Evolutionary conservation across 2,329 filamentous ascomycete species (phyloP).

Genomic region (Colletotrichum spaethianum): DNA sequence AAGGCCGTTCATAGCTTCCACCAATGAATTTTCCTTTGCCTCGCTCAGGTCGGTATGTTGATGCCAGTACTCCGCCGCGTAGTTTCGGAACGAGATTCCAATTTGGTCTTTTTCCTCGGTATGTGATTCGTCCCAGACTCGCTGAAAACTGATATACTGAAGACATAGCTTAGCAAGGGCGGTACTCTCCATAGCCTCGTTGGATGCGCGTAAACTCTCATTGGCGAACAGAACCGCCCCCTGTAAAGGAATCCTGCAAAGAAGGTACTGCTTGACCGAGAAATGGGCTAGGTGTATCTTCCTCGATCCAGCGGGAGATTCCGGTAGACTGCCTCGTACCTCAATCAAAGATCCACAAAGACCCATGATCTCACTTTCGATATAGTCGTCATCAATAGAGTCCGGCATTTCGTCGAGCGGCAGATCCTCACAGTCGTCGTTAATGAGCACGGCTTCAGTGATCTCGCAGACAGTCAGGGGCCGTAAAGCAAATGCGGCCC

Average conservation of each 20-base stretch:
- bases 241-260: slow-evolving; percentile 26
- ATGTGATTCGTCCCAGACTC: background rate
- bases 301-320: rapidly evolving
- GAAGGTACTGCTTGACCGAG: slow-evolving; percentile 43
- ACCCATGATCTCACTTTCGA: slow-evolving; percentile 47
- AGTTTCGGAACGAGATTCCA: slow-evolving; percentile 17
- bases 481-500: slow-evolving; percentile 45
- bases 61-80: slow-evolving; percentile 25
- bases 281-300: too few species aligned
- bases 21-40: background rate
- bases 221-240: background rate
- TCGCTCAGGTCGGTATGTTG: background rate
- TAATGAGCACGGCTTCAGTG: slow-evolving; percentile 47
- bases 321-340: slow-evolving; percentile 22
- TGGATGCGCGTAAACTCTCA: background rate
- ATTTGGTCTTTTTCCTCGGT: background rate
- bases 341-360: slow-evolving; percentile 51
- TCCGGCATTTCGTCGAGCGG: slow-evolving; percentile 46
- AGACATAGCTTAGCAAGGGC: slow-evolving; percentile 15
- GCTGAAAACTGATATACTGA: slow-evolving; percentile 3
- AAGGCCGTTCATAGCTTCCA: background rate
- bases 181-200: background rate
- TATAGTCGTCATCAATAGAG: slow-evolving; percentile 46
- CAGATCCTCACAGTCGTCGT: slow-evolving; percentile 41
- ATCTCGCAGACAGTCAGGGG: too few species aligned